A percentile compares a stretch with the other conserved stretches of the same genome.
Conservation (phyloP, 2,329 filamentous ascomycete species). For the Coniochaeta pulveracea region DNA sequence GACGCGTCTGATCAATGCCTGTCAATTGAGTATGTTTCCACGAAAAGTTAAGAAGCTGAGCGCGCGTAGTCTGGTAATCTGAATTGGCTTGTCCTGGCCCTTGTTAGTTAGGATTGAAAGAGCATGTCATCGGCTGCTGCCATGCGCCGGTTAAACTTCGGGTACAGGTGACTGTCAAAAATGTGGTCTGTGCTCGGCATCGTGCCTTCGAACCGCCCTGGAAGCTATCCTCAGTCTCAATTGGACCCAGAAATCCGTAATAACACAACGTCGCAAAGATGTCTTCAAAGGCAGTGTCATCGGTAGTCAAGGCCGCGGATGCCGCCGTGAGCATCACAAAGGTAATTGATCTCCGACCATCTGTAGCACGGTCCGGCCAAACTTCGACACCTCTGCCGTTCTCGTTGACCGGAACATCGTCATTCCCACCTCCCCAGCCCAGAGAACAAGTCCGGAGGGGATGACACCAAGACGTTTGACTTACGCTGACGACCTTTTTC, state of each 20-base stretch:
- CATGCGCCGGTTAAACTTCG: too few relatives aligned
- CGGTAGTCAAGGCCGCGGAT: slow-evolving; percentile 41
- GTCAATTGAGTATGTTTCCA: too few relatives aligned
- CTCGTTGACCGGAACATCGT: too few relatives aligned
- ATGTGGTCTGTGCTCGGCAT: slow-evolving; percentile 1
- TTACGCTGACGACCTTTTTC: slow-evolving; percentile 8
- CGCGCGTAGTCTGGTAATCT: too few relatives aligned
- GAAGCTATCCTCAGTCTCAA: background rate
- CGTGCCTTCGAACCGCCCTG: background rate
- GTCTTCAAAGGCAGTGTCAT: slow-evolving; percentile 52
- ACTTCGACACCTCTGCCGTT: slow-evolving; percentile 4
- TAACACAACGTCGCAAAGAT: slow-evolving; percentile 29
- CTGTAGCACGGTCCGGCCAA: background rate
- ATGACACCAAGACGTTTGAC: slow-evolving; percentile 9
- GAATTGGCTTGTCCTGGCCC: too few relatives aligned
- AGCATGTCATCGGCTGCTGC: too few relatives aligned
- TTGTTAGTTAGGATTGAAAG: too few relatives aligned
- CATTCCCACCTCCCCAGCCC: background rate
- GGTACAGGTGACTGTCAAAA: too few relatives aligned
- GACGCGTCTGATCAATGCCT: too few relatives aligned
- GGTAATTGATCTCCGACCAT: slow-evolving; percentile 29
- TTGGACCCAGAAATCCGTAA: slow-evolving; percentile 5
- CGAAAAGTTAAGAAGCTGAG: too few relatives aligned
- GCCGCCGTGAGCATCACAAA: slow-evolving; percentile 45
- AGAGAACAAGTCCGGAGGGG: background rate